These are phyloP conservation scores for Salvia rosmarinus DNA, from an alignment of 257 asterid species.

Conservation along the genomic window DNA sequence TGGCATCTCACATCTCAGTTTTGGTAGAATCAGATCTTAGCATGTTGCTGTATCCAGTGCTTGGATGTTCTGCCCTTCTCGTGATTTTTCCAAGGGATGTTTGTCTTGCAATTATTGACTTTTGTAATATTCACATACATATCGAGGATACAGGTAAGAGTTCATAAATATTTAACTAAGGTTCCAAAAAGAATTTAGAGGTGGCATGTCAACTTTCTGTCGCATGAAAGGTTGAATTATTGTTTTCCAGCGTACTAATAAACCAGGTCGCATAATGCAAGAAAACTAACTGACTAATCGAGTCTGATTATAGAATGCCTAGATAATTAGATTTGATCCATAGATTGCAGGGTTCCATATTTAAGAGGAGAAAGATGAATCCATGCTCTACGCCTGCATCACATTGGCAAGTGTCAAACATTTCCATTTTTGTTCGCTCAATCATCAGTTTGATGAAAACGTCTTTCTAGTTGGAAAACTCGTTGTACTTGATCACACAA, in stretches of 20 bases:
- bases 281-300: too few relatives aligned
- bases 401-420: too few relatives aligned
- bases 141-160: neutral
- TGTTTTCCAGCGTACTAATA: too few relatives aligned
- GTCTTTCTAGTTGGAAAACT: slow-evolving; percentile 39
- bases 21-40: neutral
- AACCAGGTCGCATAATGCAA: too few relatives aligned
- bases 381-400: slow-evolving; percentile 12
- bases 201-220: too few relatives aligned
- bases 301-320: neutral
- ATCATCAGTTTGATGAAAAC: neutral
- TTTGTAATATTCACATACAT: neutral
- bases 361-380: neutral
- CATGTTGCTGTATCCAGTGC: neutral
- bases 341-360: neutral
- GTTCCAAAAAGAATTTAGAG: too few relatives aligned
- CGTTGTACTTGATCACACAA: slow-evolving; percentile 83
- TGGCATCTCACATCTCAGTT: neutral
- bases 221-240: too few relatives aligned
- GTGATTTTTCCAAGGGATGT: neutral
- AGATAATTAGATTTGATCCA: neutral
- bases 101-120: neutral
- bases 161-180: neutral
- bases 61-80: neutral
- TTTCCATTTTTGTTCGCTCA: neutral